Base-by-base conservation (phyloP, 495 filamentous ascomycete species). In the Cercophora samala region DNA sequence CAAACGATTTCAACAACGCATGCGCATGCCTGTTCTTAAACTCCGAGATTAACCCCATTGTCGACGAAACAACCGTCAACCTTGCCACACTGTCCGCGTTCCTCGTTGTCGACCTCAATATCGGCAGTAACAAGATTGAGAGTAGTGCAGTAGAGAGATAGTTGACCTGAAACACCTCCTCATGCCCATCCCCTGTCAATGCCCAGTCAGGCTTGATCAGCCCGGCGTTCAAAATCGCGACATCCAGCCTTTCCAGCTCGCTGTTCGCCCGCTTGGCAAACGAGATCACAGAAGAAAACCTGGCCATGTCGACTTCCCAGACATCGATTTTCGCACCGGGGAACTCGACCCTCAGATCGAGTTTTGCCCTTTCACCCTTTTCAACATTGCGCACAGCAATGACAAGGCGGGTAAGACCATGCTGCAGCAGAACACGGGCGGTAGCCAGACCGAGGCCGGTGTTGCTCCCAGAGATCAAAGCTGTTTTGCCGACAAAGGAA, bases 221-320 rank as follows among this genome's bases (percentile, higher is more conserved):
- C 13, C 78, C 82, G 0, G 82, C 82, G 64, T 86, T 87, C 22
- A 81, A 74, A 1, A 85, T 69, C 0, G 81, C 70, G n/a, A 77
- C 76, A 67, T 87, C 80, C 5, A 86, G 58, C 0, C 79, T 74
- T 0, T 73, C 61, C 0, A 85, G 73, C 6, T 68, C 51, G 0
- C 68, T 71, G n/a, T 32, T 32, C 29, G 71, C 79, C 0, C 76
- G 62, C 1, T 72, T 70, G 2, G 77, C 75, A 65, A 88, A 86
- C 0, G 68, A 68, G 23, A 71, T 62, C 18, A 82, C 71, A 1
- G 75, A 78, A 0, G 70, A 73, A 58, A 80, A 80, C 13, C 73
- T 74, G 13, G 73, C 75, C 65, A 88, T 79, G 63, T 89, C 87
- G 0, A 89, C 67, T 25, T 77, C 69, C 81, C 83, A 85, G n/a